Percentiles rank a stretch among this genome's conserved stretches.
These are phyloP conservation scores for Fusarium sp. DNA, from an alignment of 2,329 filamentous ascomycete species.

Conservation along the genomic window DNA sequence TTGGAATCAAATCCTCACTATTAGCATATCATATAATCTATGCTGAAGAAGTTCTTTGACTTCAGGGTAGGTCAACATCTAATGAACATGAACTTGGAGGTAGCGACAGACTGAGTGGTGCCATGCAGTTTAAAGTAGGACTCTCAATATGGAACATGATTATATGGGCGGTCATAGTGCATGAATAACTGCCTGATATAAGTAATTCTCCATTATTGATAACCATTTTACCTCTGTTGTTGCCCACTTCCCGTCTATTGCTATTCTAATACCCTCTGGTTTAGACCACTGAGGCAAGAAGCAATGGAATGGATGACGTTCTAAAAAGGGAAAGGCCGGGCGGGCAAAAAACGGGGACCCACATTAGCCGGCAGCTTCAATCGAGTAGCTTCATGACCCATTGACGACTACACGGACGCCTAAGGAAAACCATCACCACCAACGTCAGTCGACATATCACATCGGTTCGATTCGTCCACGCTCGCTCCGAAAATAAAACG, in stretches of 20 bases:
- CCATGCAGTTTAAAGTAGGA: no score
- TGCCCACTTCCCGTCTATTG: background rate
- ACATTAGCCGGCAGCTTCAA: slow-evolving; percentile 44
- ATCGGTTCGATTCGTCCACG: slow-evolving; percentile 24
- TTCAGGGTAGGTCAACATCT: background rate
- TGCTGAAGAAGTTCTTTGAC: background rate
- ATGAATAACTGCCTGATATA: no score
- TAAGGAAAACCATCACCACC: slow-evolving; percentile 27
- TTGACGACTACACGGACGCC: slow-evolving; percentile 33
- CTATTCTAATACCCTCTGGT: background rate
- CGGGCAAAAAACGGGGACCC: slow-evolving; percentile 42
- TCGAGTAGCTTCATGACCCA: slow-evolving; percentile 42
- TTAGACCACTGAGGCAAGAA: slow-evolving; percentile 4
- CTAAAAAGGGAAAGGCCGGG: slow-evolving; percentile 39
- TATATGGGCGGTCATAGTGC: no score
- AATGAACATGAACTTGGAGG: background rate
- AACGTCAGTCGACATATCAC: slow-evolving; percentile 24
- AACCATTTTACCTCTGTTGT: background rate
- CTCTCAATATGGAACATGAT: no score
- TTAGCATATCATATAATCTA: background rate
- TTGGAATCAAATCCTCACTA: background rate
- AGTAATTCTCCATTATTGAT: background rate
- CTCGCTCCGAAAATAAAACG: slow-evolving; percentile 8
- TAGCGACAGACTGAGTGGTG: background rate
- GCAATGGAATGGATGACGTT: slow-evolving; percentile 4